Base-by-base conservation (phyloP, 148 eudicot species). In the Limonium bicolor region DNA sequence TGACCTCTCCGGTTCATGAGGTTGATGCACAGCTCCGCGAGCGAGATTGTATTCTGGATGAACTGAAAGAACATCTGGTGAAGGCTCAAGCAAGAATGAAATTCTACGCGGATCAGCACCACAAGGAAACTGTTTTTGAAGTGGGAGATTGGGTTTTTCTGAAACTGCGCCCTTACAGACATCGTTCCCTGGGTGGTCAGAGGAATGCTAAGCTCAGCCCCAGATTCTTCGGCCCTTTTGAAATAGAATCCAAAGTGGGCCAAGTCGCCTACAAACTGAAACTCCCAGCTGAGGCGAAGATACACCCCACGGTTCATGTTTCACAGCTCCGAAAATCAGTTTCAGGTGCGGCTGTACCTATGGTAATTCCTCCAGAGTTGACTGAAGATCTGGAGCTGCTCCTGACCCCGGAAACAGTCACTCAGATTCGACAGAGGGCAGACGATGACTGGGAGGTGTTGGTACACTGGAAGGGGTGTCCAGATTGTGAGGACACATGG, bases 101-200 rank as follows among this genome's bases (percentile, higher is more conserved):
- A 29, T 7, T 7, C 2, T 2, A 29, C 7, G 33, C 4, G 7
- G 33, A 29, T n/a, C 33, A 15, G 1, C 20, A 36, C 40, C 20
- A 21, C 1, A 18, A 10, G 5, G 40, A 36, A 12, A 18, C n/a
- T 12, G 15, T 7, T 29, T 29, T 29, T 29, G 33, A 29, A 14
- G 0, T 5, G 22, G 26, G 33, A 11, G 53, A 51, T 25, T 25
- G 16, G 41, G 55, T 25, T 6, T 51, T 7, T 11, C 11, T 51
- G 10, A 36, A 17, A 0, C 44, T 51, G 2, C 45, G 38, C 8
- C 55, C 45, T 14, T 37, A 51, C 20, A 14, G 34, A 7, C 55
- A 51, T 6, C 10, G n/a, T 17, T 24, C 34, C 4, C 30, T 51
- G 12, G 34, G 18, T 5, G 3, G 18, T 9, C 26, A 23, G 2